These are phyloP conservation scores for Inga oerstediana DNA, from an alignment of 306 rosid species.

Conservation along the genomic window DNA sequence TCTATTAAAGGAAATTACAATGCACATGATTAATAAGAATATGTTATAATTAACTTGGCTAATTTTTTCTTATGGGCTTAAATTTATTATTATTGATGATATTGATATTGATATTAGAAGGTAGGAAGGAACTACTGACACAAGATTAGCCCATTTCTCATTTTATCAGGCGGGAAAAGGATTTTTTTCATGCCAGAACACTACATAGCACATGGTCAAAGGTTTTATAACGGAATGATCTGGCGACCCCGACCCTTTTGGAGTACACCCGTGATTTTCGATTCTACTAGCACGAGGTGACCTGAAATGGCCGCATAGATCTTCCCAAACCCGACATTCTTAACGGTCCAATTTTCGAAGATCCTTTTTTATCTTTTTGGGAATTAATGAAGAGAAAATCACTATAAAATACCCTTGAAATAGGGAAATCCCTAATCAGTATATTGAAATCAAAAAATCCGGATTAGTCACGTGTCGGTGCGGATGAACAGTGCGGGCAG, in stretches of 20 bases:
- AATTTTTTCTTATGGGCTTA: no score
- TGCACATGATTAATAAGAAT: no score
- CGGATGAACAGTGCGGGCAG: no score
- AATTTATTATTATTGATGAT: no score
- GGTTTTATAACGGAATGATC: not conserved
- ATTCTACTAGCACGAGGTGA: not conserved
- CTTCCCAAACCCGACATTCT: slow-evolving; percentile 41
- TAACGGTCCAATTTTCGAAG: slow-evolving; percentile 18
- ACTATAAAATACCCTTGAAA: no score
- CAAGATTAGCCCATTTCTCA: not conserved
- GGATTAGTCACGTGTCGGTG: no score
- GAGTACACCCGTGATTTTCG: slow-evolving; percentile 30
- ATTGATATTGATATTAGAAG: no score
- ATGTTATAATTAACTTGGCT: no score
- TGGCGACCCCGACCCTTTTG: not conserved
- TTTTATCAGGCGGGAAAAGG: not conserved
- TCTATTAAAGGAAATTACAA: no score
- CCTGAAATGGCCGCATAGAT: slow-evolving; percentile 11
- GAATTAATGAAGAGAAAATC: not conserved
- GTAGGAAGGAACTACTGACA: not conserved
- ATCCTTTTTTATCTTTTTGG: not conserved
- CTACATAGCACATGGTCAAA: not conserved
- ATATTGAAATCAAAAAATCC: no score
- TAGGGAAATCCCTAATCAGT: no score
- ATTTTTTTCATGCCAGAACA: not conserved